Percentiles rank a stretch among this genome's conserved stretches.
Evolutionary conservation across 2,329 filamentous ascomycete species (phyloP).

Genomic region (Pseudopithomyces chartarum): DNA sequence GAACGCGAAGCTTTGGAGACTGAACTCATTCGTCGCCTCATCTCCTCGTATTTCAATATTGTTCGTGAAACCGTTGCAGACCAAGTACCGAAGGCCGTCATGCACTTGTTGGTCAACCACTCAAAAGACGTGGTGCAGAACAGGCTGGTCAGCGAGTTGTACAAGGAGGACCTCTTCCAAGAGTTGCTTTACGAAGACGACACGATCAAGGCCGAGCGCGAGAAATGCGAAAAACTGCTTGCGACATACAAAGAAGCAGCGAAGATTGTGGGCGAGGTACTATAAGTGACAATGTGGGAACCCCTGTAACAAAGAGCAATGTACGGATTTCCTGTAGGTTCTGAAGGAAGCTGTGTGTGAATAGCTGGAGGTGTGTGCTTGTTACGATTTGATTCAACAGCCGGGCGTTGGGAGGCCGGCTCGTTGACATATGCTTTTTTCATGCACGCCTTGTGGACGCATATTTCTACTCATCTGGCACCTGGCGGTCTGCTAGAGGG

Average conservation of each 20-base stretch:
- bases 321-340: conserved; percentile 27
- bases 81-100: conserved; percentile 97
- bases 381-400: conserved; percentile 6
- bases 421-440: conserved; percentile 19
- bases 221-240: conserved; percentile 97
- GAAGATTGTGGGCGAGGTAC: conserved; percentile 95
- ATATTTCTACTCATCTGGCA: conserved; percentile 33
- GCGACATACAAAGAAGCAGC: conserved; percentile 96
- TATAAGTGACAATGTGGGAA: conserved; percentile 28
- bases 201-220: conserved; percentile 92
- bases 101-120: conserved; percentile 98
- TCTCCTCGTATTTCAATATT: conserved; percentile 99
- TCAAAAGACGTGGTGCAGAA: conserved; percentile 99
- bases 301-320: conserved; percentile 21
- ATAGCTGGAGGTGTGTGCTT: conserved; percentile 25
- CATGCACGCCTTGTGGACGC: conserved; percentile 18
- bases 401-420: conserved; percentile 19
- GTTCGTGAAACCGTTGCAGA: conserved; percentile 98
- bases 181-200: conserved; percentile 98
- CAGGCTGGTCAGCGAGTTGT: conserved; percentile 90
- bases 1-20: conserved; percentile 97
- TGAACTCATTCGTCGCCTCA: conserved; percentile 92
- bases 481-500: conserved; percentile 4
- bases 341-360: conserved; percentile 30
- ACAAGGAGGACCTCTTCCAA: conserved; percentile 88